phyloP scores from a whole-genome alignment of 345 rosid genomes.

The Toxicodendron radicans region DNA sequence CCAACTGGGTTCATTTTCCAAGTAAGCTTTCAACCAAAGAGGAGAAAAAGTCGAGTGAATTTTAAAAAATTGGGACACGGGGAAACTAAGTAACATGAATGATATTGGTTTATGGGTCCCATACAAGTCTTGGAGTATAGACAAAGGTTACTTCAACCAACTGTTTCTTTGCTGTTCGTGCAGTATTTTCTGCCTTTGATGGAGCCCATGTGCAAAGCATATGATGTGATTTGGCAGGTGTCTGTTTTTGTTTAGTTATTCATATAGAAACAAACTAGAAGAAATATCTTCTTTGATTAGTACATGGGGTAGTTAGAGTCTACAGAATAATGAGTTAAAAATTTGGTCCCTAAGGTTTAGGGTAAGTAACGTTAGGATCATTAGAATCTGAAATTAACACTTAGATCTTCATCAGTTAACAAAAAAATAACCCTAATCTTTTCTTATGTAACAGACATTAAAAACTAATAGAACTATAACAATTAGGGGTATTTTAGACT shows the following conservation, averaged over 20 bases:
- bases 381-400: no score
- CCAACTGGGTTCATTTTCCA: not conserved
- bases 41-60: not conserved
- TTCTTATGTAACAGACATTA: no score
- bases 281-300: not conserved
- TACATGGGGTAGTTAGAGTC: conserved; percentile 9
- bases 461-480: no score
- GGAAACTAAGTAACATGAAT: not conserved
- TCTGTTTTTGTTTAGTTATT: not conserved
- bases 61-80: not conserved
- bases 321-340: not conserved
- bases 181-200: not conserved
- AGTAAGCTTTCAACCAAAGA: not conserved
- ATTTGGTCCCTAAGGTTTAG: no score
- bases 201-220: conserved; percentile 19
- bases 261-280: not conserved
- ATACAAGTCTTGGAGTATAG: not conserved
- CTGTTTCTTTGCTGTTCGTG: not conserved
- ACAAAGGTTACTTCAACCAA: conserved; percentile 6
- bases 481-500: no score
- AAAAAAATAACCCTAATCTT: no score
- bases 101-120: conserved; percentile 13
- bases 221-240: not conserved
- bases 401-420: no score
- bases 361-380: no score